Conservation (phyloP, 2,329 filamentous ascomycete species). For the Fusarium irregulare region DNA sequence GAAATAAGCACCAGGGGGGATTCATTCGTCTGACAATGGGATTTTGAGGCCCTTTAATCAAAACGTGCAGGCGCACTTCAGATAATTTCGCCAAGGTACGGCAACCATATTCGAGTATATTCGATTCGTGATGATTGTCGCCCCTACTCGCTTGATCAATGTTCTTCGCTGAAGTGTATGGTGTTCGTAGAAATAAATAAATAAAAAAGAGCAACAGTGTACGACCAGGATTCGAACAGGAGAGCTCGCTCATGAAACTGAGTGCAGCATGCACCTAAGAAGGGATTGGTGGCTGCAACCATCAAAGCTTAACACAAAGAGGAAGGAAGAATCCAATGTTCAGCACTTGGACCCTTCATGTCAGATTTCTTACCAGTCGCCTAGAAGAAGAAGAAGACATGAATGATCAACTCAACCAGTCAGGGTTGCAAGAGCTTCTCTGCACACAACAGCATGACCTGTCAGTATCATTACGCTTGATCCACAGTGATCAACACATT, state of each 20-base stretch:
- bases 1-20: slow-evolving; percentile 23
- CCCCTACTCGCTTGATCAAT: no score
- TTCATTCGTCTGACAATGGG: slow-evolving; percentile 31
- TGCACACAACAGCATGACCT: neutral
- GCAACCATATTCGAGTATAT: neutral
- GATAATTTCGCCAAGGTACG: neutral
- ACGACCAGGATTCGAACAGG: neutral
- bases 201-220: no score
- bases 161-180: no score
- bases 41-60: slow-evolving; percentile 43
- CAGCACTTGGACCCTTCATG: neutral
- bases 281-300: neutral
- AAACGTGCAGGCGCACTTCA: slow-evolving; percentile 28
- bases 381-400: neutral
- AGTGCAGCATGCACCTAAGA: neutral
- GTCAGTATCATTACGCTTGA: neutral
- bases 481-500: neutral
- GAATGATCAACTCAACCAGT: neutral
- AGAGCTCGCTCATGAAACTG: neutral
- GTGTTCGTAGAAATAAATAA: no score
- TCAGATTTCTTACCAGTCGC: neutral
- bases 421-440: neutral
- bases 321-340: neutral
- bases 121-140: neutral
- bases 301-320: neutral